A percentile compares a stretch with the other conserved stretches of the same genome.
Evolutionary conservation across 495 filamentous ascomycete genomes (phyloP).

Genomic region (Annulohypoxylon stygium): DNA sequence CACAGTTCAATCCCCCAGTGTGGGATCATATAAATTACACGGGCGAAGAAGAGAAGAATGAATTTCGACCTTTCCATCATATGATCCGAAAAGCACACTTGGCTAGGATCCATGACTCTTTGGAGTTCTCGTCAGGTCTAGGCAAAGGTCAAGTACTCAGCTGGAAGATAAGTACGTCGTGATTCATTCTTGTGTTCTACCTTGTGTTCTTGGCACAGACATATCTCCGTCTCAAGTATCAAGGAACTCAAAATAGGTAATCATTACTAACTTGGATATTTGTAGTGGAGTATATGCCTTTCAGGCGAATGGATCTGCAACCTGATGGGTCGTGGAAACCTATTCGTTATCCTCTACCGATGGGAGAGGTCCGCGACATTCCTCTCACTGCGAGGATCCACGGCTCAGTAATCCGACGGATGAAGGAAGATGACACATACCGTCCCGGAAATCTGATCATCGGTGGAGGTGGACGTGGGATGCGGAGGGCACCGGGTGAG

Average conservation of each 20-base stretch:
- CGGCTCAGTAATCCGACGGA: slow-evolving; percentile 77
- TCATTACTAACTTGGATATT: slow-evolving; percentile 5
- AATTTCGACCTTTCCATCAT: slow-evolving; percentile 60
- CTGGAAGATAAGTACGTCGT: slow-evolving; percentile 74
- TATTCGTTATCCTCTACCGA: slow-evolving; percentile 83
- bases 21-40: slow-evolving; percentile 40
- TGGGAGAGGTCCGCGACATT: slow-evolving; percentile 85
- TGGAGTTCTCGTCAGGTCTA: slow-evolving; percentile 75
- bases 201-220: background rate
- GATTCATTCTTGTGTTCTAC: background rate
- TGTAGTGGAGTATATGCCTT: slow-evolving; percentile 82
- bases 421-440: slow-evolving; percentile 74
- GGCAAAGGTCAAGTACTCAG: slow-evolving; percentile 68
- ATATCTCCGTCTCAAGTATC: background rate
- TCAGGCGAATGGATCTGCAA: slow-evolving; percentile 84
- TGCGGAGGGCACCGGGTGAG: slow-evolving; percentile 67
- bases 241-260: background rate
- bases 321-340: slow-evolving; percentile 83
- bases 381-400: slow-evolving; percentile 76
- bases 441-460: slow-evolving; percentile 85
- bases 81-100: slow-evolving; percentile 70
- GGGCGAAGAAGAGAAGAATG: slow-evolving; percentile 33
- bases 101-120: slow-evolving; percentile 80
- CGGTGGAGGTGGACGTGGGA: slow-evolving; percentile 81
- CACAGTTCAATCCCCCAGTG: background rate